Base-by-base conservation (phyloP, 2,329 filamentous ascomycete species). In the Penicillium sp. region DNA sequence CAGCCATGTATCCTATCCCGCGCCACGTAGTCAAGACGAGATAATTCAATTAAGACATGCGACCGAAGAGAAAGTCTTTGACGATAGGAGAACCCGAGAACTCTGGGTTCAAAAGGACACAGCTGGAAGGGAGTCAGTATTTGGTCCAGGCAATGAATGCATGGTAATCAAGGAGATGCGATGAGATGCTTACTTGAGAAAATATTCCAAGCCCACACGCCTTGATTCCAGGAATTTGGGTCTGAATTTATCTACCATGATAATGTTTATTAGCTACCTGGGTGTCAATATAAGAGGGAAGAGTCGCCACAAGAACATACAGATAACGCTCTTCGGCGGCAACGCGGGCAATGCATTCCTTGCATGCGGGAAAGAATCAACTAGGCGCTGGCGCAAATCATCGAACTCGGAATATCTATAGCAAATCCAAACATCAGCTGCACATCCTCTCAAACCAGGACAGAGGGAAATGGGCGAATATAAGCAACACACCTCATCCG, bases 321-420 rank as follows among this genome's bases (percentile, higher is more conserved):
- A 93, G 53, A 97, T 86, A 50, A 95, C 80, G 71, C 91, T 96
- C 78, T 99, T 99, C 34, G 91, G 91, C 44, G 94, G 94, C 58
- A 99, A 80, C 36, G 85, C 81, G n/a, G 94, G 94, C 70, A 99
- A 86, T n/a, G 92, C 91, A 25, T 84, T 89, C 68, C 86, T 86
- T 23, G 92, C 92, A 65, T 88, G 84, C 5, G 94, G 93, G 66
- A 97, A 97, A 0, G 91, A 90, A 66, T 83, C 80, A 43, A 91
- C 79, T 21, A 99, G 82, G 63, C 86, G 86, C 49, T 82, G 77
- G 53, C 92, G 85, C 59, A 99, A 83, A 55, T 90, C 86, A 72
- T 95, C 91, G 70, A 97, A 97, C 72, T 97, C 93, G 0, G 92
- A 97, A 75, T 97, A 97, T 72, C 92, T 79, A 60, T 25, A 31